Evolutionary conservation across 495 filamentous ascomycete species (phyloP).

Genomic region (Tuber umbilicatum): DNA sequence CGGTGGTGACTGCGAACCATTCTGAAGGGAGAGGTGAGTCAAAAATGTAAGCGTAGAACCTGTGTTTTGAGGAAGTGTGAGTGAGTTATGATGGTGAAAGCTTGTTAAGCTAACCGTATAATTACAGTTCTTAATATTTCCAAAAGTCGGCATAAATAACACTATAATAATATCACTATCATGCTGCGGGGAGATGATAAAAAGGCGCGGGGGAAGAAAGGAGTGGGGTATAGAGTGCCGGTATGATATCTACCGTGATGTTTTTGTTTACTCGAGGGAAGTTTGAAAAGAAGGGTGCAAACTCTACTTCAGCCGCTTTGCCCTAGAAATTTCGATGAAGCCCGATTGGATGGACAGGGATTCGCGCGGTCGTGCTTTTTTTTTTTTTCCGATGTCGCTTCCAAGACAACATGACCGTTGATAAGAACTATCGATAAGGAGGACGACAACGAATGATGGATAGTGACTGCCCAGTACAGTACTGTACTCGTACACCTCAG

Average conservation of each 20-base stretch:
- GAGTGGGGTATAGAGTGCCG: background rate
- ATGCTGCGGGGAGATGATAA: background rate
- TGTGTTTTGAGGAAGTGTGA: background rate
- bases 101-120: background rate
- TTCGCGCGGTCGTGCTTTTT: background rate
- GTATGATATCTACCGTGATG: background rate
- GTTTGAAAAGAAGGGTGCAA: background rate
- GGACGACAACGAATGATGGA: background rate
- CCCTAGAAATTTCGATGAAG: background rate
- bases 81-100: background rate
- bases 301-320: background rate
- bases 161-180: background rate
- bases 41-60: background rate
- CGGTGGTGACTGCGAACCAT: conserved; percentile 5
- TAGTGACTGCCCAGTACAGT: background rate
- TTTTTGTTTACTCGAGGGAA: background rate
- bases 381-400: background rate
- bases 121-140: background rate
- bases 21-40: background rate
- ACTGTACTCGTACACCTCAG: too few species aligned
- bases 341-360: background rate
- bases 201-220: background rate
- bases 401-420: background rate
- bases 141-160: background rate
- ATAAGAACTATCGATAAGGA: background rate